Evolutionary conservation across 768 basidiomycete species (phyloP), one percentile per base, ranked within the genome.

Genomic region (Hemileccinum rubropunctum): DNA sequence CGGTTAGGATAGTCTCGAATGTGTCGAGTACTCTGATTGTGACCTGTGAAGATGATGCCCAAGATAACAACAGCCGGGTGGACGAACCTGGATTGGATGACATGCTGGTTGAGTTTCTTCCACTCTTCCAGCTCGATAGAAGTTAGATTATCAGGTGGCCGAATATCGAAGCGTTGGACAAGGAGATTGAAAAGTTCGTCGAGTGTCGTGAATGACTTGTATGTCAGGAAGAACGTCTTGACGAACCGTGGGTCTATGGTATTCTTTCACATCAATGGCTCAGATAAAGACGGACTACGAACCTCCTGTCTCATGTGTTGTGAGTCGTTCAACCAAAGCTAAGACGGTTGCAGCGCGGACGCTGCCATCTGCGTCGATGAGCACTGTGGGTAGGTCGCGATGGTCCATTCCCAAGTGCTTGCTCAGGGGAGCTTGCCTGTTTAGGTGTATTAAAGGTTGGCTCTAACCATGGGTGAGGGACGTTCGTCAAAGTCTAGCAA

Each of bases 271-370:
- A 23, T 23, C 23, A 6, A 23, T 23, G 6, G 23, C 23, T 23
- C 23, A 23, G 23, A n/a, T n/a, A n/a, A n/a, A n/a, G n/a, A n/a
- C n/a, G n/a, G n/a, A 23, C 23, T 34, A 65, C 84, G 61, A 57
- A 91, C 93, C 90, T 46, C 82, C 82, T 59, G 85, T 81, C 54
- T 95, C 92, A 62, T 99, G 95, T 14, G 88, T 83, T 3, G 97
- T 98, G 45, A 98, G 72, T 9, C 91, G 83, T 63, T 94, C 93
- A 2, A 98, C 86, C 11, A 98, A 73, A 3, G 93, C 92, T n/a
- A 80, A 71, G 1, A 95, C 76, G 0, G 94, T 93, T 3, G 93
- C 97, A 23, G 88, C 95, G 36, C 86, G n/a, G n/a, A n/a, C n/a
- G n/a, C n/a, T n/a, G n/a, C n/a, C n/a, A n/a, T n/a, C n/a, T n/a